Conservation (phyloP, 768 basidiomycete genomes). For the Mycena sanguinolenta region DNA sequence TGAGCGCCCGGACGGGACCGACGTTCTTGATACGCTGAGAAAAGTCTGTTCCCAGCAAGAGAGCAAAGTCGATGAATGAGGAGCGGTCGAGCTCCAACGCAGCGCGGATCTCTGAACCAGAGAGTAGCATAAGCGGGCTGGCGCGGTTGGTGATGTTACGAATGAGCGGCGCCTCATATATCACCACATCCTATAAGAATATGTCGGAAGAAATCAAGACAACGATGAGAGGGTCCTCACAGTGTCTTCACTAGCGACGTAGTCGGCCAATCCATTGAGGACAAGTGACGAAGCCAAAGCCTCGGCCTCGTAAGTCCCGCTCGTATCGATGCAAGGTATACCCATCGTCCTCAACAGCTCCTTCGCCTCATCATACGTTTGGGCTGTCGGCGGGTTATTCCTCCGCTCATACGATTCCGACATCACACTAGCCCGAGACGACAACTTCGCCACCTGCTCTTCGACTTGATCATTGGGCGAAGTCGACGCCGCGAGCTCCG, state of each 20-base stretch:
- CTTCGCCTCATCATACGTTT: conserved; percentile 79
- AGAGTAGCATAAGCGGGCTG: conserved; percentile 73
- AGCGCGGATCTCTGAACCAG: conserved; percentile 71
- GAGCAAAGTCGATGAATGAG: conserved; percentile 85
- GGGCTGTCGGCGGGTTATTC: conserved; percentile 68
- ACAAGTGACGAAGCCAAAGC: conserved; percentile 87
- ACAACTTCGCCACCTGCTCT: conserved; percentile 37
- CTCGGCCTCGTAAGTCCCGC: conserved; percentile 85
- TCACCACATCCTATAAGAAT: conserved; percentile 75
- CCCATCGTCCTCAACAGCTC: conserved; percentile 84
- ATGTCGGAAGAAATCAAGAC: conserved; percentile 16
- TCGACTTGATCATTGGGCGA: conserved; percentile 14
- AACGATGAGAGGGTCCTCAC: conserved; percentile 52
- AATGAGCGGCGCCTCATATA: conserved; percentile 86
- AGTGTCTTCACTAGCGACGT: conserved; percentile 92
- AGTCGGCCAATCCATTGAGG: conserved; percentile 82
- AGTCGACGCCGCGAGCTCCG: conserved; percentile 48
- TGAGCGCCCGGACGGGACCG: conserved; percentile 83
- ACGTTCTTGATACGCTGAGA: conserved; percentile 86
- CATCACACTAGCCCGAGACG: conserved; percentile 52
- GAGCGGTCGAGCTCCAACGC: conserved; percentile 68
- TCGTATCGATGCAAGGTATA: conserved; percentile 79
- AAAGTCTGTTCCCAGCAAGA: conserved; percentile 93
- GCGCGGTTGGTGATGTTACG: conserved; percentile 77
- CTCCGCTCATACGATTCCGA: conserved; percentile 77